phyloP scores from a whole-genome alignment of 371 early-diverging fungal species.

The Globomyces sp. region DNA sequence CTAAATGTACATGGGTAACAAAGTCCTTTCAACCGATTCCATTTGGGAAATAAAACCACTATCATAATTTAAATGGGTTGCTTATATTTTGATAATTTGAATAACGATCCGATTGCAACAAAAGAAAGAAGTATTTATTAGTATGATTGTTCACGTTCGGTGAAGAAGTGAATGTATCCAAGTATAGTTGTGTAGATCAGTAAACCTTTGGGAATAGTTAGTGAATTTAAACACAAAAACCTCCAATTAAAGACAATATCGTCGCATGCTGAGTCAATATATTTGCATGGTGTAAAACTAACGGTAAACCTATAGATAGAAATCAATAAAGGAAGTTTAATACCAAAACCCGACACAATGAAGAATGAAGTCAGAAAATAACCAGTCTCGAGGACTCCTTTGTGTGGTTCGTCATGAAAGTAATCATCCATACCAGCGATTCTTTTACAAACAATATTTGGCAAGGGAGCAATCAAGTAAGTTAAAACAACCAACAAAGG shows the following conservation, averaged over 20 bases:
- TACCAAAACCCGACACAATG: slow-evolving; percentile 87
- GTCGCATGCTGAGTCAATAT: slow-evolving; percentile 78
- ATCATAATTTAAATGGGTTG: too few relatives aligned
- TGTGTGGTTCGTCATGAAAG: slow-evolving; percentile 28
- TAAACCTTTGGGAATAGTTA: slow-evolving; percentile 21
- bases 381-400: slow-evolving; percentile 78
- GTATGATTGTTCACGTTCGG: slow-evolving; percentile 9
- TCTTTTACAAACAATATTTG: slow-evolving; percentile 80
- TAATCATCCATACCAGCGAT: slow-evolving; percentile 51
- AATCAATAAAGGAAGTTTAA: background rate
- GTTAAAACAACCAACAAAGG: slow-evolving; percentile 86
- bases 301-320: slow-evolving; percentile 36
- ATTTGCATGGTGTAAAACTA: slow-evolving; percentile 71
- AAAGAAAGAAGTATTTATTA: background rate
- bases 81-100: too few relatives aligned
- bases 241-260: slow-evolving; percentile 84
- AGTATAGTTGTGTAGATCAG: slow-evolving; percentile 82
- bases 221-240: slow-evolving; percentile 25
- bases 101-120: too few relatives aligned
- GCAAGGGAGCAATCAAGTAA: slow-evolving; percentile 85
- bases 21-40: too few relatives aligned
- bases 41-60: too few relatives aligned
- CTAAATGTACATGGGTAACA: too few relatives aligned
- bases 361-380: slow-evolving; percentile 90
- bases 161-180: slow-evolving; percentile 31